These are phyloP conservation scores for Alternaria triticina DNA, from an alignment of 2,329 filamentous ascomycete genomes.

Conservation along the genomic window DNA sequence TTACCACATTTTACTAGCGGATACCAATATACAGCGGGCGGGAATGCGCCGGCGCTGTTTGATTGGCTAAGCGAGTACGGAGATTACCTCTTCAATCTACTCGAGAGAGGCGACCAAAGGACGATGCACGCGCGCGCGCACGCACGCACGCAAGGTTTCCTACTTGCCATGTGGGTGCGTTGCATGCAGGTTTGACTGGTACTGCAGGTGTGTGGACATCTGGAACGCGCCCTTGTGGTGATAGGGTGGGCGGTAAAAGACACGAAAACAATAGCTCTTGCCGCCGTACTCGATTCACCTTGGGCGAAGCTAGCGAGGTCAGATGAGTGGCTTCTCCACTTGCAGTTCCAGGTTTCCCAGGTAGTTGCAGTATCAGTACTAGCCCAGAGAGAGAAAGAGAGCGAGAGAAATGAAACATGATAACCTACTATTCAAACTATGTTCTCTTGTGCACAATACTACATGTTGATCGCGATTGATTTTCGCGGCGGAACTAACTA, in stretches of 20 bases:
- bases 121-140: neutral
- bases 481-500: neutral
- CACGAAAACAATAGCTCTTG: neutral
- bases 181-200: conserved; percentile 1
- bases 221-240: neutral
- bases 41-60: conserved; percentile 10
- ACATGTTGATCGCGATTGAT: neutral
- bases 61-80: conserved; percentile 16
- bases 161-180: neutral
- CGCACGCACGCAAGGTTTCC: neutral
- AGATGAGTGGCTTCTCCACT: conserved; percentile 1
- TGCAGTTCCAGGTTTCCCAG: neutral
- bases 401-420: neutral
- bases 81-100: conserved; percentile 10
- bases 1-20: conserved; percentile 10
- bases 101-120: neutral
- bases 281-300: neutral
- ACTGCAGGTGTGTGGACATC: neutral
- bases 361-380: neutral
- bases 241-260: neutral
- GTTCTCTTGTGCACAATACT: neutral
- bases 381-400: neutral
- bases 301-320: neutral
- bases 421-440: neutral
- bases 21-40: conserved; percentile 3